Percentiles rank a stretch among this genome's conserved stretches.
phyloP scores from a whole-genome alignment of 2,329 filamentous ascomycete species.

The Fusarium decemcellulare region DNA sequence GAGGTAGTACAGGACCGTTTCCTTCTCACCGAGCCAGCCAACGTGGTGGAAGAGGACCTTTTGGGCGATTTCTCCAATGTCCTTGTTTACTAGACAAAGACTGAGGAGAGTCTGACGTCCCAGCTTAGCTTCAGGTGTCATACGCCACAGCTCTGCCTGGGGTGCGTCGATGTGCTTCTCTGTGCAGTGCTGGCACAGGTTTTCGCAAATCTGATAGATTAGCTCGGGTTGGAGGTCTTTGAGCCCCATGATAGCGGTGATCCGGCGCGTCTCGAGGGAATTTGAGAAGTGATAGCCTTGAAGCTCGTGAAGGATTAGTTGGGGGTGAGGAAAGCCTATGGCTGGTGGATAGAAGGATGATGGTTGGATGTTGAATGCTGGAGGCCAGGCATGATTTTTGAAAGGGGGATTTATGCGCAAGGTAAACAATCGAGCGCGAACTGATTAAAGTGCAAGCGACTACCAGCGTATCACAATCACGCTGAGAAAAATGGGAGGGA shows the following conservation, averaged over 20 bases:
- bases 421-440: too few species aligned
- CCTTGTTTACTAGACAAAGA: background rate
- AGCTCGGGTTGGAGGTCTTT: background rate
- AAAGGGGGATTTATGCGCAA: too few species aligned
- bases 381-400: too few species aligned
- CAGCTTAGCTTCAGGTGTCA: background rate
- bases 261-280: too few species aligned
- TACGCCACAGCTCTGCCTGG: background rate
- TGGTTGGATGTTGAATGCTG: too few species aligned
- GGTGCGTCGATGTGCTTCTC: background rate
- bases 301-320: background rate
- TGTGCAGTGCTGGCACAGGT: slow-evolving; percentile 24
- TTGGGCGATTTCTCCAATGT: slow-evolving; percentile 15
- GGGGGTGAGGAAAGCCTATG: too few species aligned
- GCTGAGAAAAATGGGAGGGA: too few species aligned
- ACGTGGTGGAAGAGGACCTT: slow-evolving; percentile 17
- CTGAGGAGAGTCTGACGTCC: background rate
- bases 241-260: background rate
- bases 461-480: too few species aligned
- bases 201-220: slow-evolving; percentile 8
- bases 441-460: too few species aligned
- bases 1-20: background rate
- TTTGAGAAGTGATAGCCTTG: too few species aligned
- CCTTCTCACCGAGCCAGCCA: background rate
- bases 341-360: too few species aligned